Evolutionary conservation across 441 rosid species (phyloP).

Genomic region (Isatis lusitanica): DNA sequence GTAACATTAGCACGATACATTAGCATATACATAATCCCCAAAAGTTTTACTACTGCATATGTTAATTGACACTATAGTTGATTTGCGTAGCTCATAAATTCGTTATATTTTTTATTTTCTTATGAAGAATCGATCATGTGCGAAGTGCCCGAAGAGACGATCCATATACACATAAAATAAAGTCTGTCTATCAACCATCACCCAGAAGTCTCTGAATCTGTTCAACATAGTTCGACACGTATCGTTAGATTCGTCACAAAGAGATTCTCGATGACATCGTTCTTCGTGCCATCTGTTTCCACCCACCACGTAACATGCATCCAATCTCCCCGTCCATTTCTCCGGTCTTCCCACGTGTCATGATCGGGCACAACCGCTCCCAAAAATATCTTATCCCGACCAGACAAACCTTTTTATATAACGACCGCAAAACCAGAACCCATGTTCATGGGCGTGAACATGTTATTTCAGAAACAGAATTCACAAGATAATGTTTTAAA

Average conservation of each 20-base stretch:
- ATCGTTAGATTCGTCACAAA: conserved; percentile 26
- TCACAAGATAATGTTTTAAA: conserved; percentile 36
- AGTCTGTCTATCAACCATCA: conserved; percentile 14
- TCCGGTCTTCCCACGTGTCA: conserved; percentile 17
- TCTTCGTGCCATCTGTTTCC: conserved; percentile 30
- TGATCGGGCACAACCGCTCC: not conserved
- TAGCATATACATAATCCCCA: not conserved
- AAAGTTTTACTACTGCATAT: not conserved
- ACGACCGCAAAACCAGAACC: conserved; percentile 31
- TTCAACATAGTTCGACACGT: conserved; percentile 35
- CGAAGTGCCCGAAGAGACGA: conserved; percentile 7
- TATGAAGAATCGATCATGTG: conserved; percentile 14
- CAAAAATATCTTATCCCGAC: conserved; percentile 27
- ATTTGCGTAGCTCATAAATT: not conserved
- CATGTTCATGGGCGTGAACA: conserved; percentile 37
- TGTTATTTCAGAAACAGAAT: conserved; percentile 23
- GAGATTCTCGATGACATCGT: conserved; percentile 38
- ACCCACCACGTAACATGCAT: conserved; percentile 25
- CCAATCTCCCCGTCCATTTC: conserved; percentile 29
- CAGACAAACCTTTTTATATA: not conserved
- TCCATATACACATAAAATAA: conserved; percentile 11
- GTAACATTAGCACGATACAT: not conserved
- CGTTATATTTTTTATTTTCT: not conserved
- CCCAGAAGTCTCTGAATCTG: conserved; percentile 19
- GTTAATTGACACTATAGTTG: not conserved